Conservation (phyloP, 148 eudicot genomes). For the Rhododendron molle region DNA sequence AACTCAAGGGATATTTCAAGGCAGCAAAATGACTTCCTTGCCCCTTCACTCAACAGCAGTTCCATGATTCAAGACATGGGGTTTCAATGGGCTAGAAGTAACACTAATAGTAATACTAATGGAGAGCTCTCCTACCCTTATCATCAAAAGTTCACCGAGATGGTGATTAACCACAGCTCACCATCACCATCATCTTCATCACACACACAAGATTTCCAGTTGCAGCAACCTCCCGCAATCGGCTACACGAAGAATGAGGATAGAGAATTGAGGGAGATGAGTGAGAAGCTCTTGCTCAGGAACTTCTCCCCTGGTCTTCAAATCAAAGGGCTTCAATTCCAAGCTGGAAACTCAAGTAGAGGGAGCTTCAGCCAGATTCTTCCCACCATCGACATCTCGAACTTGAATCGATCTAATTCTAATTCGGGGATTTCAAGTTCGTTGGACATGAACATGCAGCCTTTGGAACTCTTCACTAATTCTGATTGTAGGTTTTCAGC, state of each 20-base stretch:
- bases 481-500: slow-evolving; percentile 33
- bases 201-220: slow-evolving; percentile 22
- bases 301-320: slow-evolving; percentile 35
- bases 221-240: not conserved
- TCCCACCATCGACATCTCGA: slow-evolving; percentile 56
- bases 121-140: slow-evolving; percentile 25
- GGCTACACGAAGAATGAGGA: slow-evolving; percentile 22
- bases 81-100: slow-evolving; percentile 28
- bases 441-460: slow-evolving; percentile 48
- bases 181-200: slow-evolving; percentile 18
- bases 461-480: slow-evolving; percentile 40
- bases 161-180: slow-evolving; percentile 28
- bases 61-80: slow-evolving; percentile 48
- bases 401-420: slow-evolving; percentile 24
- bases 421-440: slow-evolving; percentile 21
- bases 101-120: slow-evolving; percentile 19
- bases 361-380: slow-evolving; percentile 56
- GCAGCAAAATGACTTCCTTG: slow-evolving; percentile 18
- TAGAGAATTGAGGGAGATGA: slow-evolving; percentile 10
- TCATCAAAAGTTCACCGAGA: slow-evolving; percentile 31
- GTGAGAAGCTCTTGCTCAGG: slow-evolving; percentile 36
- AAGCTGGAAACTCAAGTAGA: slow-evolving; percentile 12
- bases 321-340: slow-evolving; percentile 26
- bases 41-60: slow-evolving; percentile 19
- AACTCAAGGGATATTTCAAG: slow-evolving; percentile 13